Evolutionary conservation across 148 eudicot genomes (phyloP).

Genomic region (Silene latifolia): DNA sequence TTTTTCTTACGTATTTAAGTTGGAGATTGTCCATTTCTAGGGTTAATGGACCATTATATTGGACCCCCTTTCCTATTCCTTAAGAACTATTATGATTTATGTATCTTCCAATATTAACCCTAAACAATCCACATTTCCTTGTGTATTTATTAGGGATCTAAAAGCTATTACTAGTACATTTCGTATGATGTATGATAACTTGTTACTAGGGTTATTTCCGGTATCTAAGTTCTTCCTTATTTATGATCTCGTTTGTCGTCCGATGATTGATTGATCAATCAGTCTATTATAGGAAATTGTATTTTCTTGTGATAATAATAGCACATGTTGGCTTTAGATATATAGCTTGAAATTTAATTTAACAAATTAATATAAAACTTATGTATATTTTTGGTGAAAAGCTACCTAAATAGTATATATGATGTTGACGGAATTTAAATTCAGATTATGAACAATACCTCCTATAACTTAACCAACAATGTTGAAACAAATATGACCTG

Average conservation of each 20-base stretch:
- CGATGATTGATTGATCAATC: neutral
- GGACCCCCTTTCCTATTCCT: slow-evolving; percentile 11
- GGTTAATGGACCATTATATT: neutral
- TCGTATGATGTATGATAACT: slow-evolving; percentile 9
- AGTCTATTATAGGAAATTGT: neutral
- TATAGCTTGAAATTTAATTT: neutral
- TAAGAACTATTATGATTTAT: neutral
- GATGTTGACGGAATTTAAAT: no score
- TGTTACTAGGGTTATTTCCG: slow-evolving; percentile 9
- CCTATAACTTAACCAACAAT: no score
- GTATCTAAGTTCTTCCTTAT: neutral
- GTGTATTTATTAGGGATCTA: neutral
- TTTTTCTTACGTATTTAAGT: slow-evolving; percentile 8
- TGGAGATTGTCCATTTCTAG: slow-evolving; percentile 16
- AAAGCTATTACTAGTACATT: slow-evolving; percentile 11
- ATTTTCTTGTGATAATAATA: neutral
- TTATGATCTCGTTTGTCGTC: neutral
- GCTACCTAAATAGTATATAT: no score
- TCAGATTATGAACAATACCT: no score
- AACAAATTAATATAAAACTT: neutral
- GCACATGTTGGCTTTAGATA: neutral
- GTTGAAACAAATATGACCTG: no score
- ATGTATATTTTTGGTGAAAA: no score
- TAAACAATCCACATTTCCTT: slow-evolving; percentile 4
- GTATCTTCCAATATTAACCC: neutral